Evolutionary conservation across 805 yeast genomes (phyloP).

Genomic region (Pichia occidentalis): DNA sequence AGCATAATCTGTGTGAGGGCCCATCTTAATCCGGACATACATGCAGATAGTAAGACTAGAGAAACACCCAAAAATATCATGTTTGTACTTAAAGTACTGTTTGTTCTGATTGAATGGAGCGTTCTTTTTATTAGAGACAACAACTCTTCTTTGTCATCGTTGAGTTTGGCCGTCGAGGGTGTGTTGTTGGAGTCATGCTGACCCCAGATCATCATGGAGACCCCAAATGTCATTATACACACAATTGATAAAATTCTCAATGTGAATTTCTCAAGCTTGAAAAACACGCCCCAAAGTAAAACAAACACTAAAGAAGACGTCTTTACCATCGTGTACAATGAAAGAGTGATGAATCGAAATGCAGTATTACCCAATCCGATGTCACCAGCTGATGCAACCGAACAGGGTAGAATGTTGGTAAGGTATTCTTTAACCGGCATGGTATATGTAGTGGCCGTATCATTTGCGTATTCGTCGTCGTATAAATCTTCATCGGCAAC

Average conservation of each 20-base stretch:
- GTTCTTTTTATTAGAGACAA: too few species aligned
- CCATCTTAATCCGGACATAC: constrained; percentile 90
- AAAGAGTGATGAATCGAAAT: constrained; percentile 68
- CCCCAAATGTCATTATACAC: constrained; percentile 73
- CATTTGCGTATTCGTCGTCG: constrained; percentile 4
- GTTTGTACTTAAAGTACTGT: too few species aligned
- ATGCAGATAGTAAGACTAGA: constrained; percentile 69
- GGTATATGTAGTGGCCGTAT: too few species aligned
- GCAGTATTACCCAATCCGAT: constrained; percentile 89
- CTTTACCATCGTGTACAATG: constrained; percentile 89
- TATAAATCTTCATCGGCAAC: constrained; percentile 5
- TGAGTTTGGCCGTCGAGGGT: not conserved
- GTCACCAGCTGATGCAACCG: constrained; percentile 85
- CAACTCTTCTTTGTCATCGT: not conserved
- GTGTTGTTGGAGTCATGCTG: constrained; percentile 26
- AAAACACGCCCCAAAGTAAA: constrained; percentile 75
- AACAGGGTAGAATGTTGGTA: constrained; percentile 68
- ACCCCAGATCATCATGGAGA: constrained; percentile 75
- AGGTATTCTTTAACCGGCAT: constrained; percentile 37
- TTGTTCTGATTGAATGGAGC: too few species aligned
- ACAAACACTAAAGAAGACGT: constrained; percentile 87
- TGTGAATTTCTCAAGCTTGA: constrained; percentile 69
- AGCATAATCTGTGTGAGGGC: constrained; percentile 83
- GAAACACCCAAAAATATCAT: constrained; percentile 51
- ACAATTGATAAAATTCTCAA: constrained; percentile 67